Evolutionary conservation across 2,329 filamentous ascomycete genomes (phyloP), one percentile per base, ranked within the genome.

Genomic region (Penicillium sp.): DNA sequence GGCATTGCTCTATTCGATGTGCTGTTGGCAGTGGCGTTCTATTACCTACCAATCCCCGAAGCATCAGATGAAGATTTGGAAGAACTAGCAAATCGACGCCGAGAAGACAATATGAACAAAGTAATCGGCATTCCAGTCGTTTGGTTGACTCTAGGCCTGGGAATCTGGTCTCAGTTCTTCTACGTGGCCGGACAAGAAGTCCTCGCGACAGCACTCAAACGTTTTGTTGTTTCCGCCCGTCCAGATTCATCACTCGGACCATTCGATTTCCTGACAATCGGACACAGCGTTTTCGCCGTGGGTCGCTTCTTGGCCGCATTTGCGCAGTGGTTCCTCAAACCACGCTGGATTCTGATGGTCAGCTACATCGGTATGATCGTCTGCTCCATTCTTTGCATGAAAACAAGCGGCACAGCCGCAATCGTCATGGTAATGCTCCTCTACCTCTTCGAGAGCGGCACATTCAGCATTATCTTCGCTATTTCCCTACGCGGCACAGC

Each of bases 161-260:
- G 81, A 0, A 71, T 82, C 2, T 79, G 83, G 65, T 78, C 79
- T 11, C 79, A 82, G 60, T 86, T 84, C 65, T 84, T 81, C 72
- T 87, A 87, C 61, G 81, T 85, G 1, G 84, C 83, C 13, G 82
- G 78, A 0, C 84, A 87, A 67, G 85, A 87, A 71, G 78, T 79
- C 29, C 72, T 84, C 21, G 79, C 81, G 2, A 80, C 77, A 8
- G 75, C 74, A 13, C 81, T 83, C 51, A 64, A 70, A 25, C 63
- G 70, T 2, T 83, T 83, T 53, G 68, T 84, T 25, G 29, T 56
- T 1, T 55, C 67, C 4, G 74, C 79, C 7, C 70, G 72, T 15
- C 76, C 79, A 1, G 63, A 59, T 13, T 66, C 68, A 10, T 58
- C 56, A 16, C 64, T 76, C 0, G 40, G 52, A 10, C 56, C 73